A percentile compares a stretch with the other conserved stretches of the same genome.
Evolutionary conservation across 2,329 filamentous ascomycete genomes (phyloP).

Genomic region (Periconia macrospinosa): DNA sequence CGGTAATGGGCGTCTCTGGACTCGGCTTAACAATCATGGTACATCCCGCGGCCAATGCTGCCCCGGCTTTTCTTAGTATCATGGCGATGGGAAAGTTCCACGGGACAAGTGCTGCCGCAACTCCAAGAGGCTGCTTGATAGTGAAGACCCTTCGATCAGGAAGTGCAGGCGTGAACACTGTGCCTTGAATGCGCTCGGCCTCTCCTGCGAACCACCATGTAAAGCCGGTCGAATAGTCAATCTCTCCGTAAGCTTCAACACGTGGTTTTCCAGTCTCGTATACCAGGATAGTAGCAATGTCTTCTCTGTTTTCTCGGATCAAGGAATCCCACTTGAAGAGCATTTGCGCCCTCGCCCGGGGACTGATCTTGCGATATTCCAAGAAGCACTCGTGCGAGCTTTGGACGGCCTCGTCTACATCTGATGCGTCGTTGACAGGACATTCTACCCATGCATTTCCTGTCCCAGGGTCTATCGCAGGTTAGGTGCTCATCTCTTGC

Average conservation of each 20-base stretch:
- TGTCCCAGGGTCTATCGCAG: slow-evolving; percentile 51
- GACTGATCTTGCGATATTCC: slow-evolving; percentile 61
- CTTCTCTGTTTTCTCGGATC: slow-evolving; percentile 63
- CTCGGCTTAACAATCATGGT: slow-evolving; percentile 62
- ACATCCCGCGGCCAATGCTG: slow-evolving; percentile 71
- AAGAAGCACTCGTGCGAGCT: slow-evolving; percentile 64
- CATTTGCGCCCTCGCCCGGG: slow-evolving; percentile 63
- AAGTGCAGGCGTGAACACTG: slow-evolving; percentile 60
- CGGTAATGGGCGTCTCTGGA: slow-evolving; percentile 44
- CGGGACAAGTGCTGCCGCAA: slow-evolving; percentile 68
- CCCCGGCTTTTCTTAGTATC: slow-evolving; percentile 68
- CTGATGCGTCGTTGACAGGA: slow-evolving; percentile 55
- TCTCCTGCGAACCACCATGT: slow-evolving; percentile 63
- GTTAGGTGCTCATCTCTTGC: slow-evolving; percentile 10
- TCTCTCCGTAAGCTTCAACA: slow-evolving; percentile 54
- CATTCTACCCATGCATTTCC: slow-evolving; percentile 53
- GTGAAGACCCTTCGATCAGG: slow-evolving; percentile 69
- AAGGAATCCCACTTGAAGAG: slow-evolving; percentile 67
- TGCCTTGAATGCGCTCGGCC: slow-evolving; percentile 65
- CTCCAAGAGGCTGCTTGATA: slow-evolving; percentile 74
- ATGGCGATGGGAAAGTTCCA: slow-evolving; percentile 74
- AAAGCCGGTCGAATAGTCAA: slow-evolving; percentile 58
- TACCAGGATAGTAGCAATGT: slow-evolving; percentile 64
- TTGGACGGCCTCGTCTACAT: slow-evolving; percentile 64
- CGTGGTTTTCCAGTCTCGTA: slow-evolving; percentile 61